Evolutionary conservation across 2,329 filamentous ascomycete species (phyloP), one percentile per base, ranked within the genome.

Genomic region (Gyromitra esculenta): DNA sequence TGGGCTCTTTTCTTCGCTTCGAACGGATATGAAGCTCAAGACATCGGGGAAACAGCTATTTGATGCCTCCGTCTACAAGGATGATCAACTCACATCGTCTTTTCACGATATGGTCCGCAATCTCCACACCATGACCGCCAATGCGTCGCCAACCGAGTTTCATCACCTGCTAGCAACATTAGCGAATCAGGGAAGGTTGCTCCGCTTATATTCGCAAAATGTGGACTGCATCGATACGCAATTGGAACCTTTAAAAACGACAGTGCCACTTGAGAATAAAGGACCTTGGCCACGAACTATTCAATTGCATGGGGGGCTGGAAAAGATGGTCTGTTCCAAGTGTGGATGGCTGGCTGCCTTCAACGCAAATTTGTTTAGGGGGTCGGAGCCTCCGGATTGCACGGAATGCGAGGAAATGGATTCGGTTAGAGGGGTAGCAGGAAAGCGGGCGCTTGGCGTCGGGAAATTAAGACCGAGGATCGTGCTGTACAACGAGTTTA

Each of bases 31-130:
- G 84, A 96, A 96, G 80, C 87, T 97, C 78, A 97, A 97, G 83
- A 89, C 92, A 25, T 97, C 96, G 0, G 96, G 96, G 67, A 97
- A 98, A 84, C 91, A 97, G 80, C 88, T 99, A 0, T 99, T 99
- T 82, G 96, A 99, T 85, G 96, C 96, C 67, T 97, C 95, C 6
- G 96, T 99, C 69, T 99, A 99, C 86, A 94, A 93, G 83, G 92
- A 97, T 85, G 91, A 96, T 83, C 88, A 89, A 25, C 92, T 94
- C 11, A 98, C 95, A 0, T 91, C 92, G 31, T 93, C 92, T 9
- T 99, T 99, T 83, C 96, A 99, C 84, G 90, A 92, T 82, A 98
- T 99, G 95, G 93, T 99, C 80, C 91, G 94, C 82, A 91, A 92
- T 81, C 88, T 99, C 81, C 93, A 93, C 57, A 87, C 91, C 73